A percentile compares a stretch with the other conserved stretches of the same genome.
phyloP scores from a whole-genome alignment of 2,329 filamentous ascomycete species.

The Fusarium ramigenum region DNA sequence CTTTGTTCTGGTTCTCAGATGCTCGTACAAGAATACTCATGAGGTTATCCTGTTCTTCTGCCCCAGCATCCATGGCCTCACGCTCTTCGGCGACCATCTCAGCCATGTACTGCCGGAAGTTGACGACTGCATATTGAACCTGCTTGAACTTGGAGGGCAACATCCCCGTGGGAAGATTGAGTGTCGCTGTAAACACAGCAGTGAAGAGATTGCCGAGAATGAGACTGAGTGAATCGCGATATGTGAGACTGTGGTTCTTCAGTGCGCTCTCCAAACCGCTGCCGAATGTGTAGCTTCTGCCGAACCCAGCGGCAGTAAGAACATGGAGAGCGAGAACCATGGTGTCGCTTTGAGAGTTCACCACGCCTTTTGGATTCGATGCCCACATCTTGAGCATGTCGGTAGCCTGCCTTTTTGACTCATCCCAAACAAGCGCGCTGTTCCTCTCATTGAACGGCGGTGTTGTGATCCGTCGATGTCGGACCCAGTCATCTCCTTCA shows the following conservation, averaged over 20 bases:
- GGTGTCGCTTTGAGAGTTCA: slow-evolving; percentile 29
- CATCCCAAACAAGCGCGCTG: slow-evolving; percentile 32
- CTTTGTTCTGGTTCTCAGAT: slow-evolving; percentile 16
- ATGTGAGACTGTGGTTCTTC: slow-evolving; percentile 28
- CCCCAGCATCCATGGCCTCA: slow-evolving; percentile 15
- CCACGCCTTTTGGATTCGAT: slow-evolving; percentile 10
- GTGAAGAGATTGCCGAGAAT: slow-evolving; percentile 31
- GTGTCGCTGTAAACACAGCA: slow-evolving; percentile 25
- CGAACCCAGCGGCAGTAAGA: slow-evolving; percentile 34
- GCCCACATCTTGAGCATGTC: slow-evolving; percentile 35
- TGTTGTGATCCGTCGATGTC: slow-evolving; percentile 31
- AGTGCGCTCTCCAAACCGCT: slow-evolving; percentile 10
- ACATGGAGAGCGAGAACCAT: slow-evolving; percentile 35
- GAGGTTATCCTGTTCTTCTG: slow-evolving; percentile 19
- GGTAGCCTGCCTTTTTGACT: slow-evolving; percentile 19
- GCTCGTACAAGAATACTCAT: slow-evolving; percentile 36
- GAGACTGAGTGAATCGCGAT: slow-evolving; percentile 23
- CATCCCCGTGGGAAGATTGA: slow-evolving; percentile 21
- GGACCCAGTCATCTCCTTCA: slow-evolving; percentile 33
- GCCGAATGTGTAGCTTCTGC: slow-evolving; percentile 30
- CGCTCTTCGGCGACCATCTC: slow-evolving; percentile 32
- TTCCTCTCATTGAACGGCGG: slow-evolving; percentile 37
- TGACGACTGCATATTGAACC: slow-evolving; percentile 27
- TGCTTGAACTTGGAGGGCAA: slow-evolving; percentile 27
- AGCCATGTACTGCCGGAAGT: slow-evolving; percentile 35